These are phyloP conservation scores for Colletotrichum navitas DNA, from an alignment of 2,329 filamentous ascomycete species.

Conservation along the genomic window DNA sequence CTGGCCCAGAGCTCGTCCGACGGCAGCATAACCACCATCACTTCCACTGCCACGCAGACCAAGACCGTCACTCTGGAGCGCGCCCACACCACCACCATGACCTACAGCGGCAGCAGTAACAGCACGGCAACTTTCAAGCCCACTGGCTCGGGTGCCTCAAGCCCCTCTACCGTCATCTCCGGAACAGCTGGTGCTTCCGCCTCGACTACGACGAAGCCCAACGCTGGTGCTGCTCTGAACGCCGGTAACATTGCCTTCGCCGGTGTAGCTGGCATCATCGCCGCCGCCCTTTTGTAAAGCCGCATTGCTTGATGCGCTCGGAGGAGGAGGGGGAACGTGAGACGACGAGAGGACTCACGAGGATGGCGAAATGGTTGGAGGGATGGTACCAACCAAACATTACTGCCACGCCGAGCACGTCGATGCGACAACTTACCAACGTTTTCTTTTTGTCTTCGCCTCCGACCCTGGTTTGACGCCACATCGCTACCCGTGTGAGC, in stretches of 20 bases:
- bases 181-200: constrained; percentile 44
- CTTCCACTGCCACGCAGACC: constrained; percentile 64
- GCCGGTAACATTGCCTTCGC: constrained; percentile 60
- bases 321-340: background rate
- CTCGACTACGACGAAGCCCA: constrained; percentile 45
- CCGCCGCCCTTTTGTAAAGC: constrained; percentile 64
- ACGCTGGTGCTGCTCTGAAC: constrained; percentile 53
- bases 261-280: constrained; percentile 64
- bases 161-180: constrained; percentile 40
- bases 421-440: constrained; percentile 38
- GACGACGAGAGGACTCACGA: background rate
- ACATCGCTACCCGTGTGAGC: background rate
- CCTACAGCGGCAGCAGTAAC: constrained; percentile 54
- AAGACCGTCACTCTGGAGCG: constrained; percentile 52
- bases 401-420: constrained; percentile 28
- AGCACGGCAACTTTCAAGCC: constrained; percentile 51
- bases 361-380: constrained; percentile 7
- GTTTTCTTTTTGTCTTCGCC: constrained; percentile 32
- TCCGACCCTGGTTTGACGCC: constrained; percentile 13
- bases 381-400: constrained; percentile 12
- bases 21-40: constrained; percentile 56
- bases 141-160: constrained; percentile 45
- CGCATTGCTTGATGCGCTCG: background rate
- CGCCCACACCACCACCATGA: constrained; percentile 57
- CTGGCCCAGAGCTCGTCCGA: constrained; percentile 56